Evolutionary conservation across 352 stramenopile species (phyloP), one percentile per base, ranked within the genome.

Genomic region (Pythium graminicola): DNA sequence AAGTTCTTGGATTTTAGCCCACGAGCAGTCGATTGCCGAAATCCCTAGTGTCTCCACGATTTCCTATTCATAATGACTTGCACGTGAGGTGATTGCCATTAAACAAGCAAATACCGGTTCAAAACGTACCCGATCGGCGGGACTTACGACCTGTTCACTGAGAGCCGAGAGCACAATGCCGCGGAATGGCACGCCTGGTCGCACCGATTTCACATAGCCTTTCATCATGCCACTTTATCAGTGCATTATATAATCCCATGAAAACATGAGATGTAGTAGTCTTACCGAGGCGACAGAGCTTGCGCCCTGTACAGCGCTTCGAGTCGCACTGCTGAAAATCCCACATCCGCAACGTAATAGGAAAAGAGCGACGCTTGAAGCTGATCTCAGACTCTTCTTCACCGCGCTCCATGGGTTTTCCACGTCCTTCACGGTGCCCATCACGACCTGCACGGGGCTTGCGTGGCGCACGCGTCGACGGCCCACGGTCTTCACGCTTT

Each of bases 11-110:
- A 99, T 73, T 45, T 96, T 82, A 29, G 93, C 94, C 96, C 96
- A 99, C n/a, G 90, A 98, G 70, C 96, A 99, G 69, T 99, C 95
- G 62, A 99, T 98, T 22, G 96, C 91, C 22, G 88, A 97, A 52
- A 98, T 89, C 48, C 95, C 95, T 22, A 89, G 72, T 19, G 70
- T 72, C 42, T 84, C 67, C 9, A 98, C 70, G 9, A 89, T 72
- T 4, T 62, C 67, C 70, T 82, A 64, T 17, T 36, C 35, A 16
- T 8, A 7, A 17, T 41, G 35, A n/a, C n/a, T 16, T 41, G 35
- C 35, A 6, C 16, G 16, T 41, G 35, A 41, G 35, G 6, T 23
- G 4, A 41, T 17, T 23, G 13, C 14, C 8, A 41, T 41, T 41
- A 16, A 16, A n/a, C 7, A 41, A 41, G 16, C 17, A 6, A 14